Evolutionary conservation across 805 yeast genomes (phyloP).

Genomic region (Brettanomyces bruxellensis): DNA sequence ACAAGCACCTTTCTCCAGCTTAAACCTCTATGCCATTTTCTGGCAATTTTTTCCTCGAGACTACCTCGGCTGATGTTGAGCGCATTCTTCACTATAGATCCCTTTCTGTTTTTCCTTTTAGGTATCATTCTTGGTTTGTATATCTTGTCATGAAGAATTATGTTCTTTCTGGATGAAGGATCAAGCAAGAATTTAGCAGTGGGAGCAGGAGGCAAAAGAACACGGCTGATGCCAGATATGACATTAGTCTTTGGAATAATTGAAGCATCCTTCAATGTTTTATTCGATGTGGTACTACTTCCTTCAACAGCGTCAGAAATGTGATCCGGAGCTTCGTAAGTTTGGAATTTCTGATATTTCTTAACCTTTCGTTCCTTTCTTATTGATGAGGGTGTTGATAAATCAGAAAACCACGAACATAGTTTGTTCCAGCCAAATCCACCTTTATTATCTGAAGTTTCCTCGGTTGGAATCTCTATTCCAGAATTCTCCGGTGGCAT

Average conservation of each 20-base stretch:
- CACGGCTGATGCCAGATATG: conserved; percentile 66
- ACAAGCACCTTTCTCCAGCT: conserved; percentile 90
- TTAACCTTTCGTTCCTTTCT: conserved; percentile 4
- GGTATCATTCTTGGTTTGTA: conserved; percentile 55
- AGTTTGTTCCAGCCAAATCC: background rate
- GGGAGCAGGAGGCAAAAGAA: conserved; percentile 77
- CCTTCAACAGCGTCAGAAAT: conserved; percentile 8
- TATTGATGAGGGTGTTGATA: background rate
- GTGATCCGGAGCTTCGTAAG: conserved; percentile 11
- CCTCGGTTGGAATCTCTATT: background rate
- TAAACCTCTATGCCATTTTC: conserved; percentile 78
- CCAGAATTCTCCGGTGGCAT: background rate
- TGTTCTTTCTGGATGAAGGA: conserved; percentile 50
- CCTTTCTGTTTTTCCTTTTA: conserved; percentile 18
- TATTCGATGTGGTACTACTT: conserved; percentile 1
- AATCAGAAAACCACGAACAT: background rate
- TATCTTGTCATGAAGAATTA: conserved; percentile 74
- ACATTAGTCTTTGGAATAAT: conserved; percentile 65
- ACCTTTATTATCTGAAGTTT: background rate
- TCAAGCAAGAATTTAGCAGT: conserved; percentile 54
- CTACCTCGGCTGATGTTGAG: conserved; percentile 31
- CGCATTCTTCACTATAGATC: conserved; percentile 14
- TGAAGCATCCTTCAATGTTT: conserved; percentile 7
- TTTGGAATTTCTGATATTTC: conserved; percentile 24
- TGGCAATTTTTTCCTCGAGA: conserved; percentile 73